phyloP scores from a whole-genome alignment of 1,284 basidiomycete genomes.

The Fomitiporia mediterranea region DNA sequence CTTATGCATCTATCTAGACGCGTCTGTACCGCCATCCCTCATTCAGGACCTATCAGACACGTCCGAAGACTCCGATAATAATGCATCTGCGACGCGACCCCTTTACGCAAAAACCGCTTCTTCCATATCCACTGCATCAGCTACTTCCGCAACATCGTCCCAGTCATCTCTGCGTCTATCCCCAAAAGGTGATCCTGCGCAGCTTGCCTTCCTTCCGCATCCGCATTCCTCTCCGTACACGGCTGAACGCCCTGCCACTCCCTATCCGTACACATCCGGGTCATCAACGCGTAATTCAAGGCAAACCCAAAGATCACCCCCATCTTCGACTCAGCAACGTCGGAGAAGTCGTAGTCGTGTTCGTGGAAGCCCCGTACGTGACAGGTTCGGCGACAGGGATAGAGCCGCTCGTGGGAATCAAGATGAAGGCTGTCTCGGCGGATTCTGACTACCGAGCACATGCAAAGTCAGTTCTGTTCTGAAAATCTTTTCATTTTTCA shows the following conservation, averaged over 20 bases:
- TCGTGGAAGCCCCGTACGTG: constrained; percentile 3
- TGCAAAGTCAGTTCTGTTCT: too few species aligned
- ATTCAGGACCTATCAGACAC: constrained; percentile 8
- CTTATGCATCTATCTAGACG: neutral
- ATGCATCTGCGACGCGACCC: neutral
- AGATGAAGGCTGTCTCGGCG: constrained; percentile 17
- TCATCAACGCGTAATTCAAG: neutral
- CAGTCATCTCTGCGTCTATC: neutral
- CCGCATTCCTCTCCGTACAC: constrained; percentile 1
- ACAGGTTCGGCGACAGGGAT: neutral
- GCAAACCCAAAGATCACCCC: neutral
- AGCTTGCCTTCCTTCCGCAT: constrained; percentile 17
- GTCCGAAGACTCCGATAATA: constrained; percentile 16
- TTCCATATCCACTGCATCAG: neutral
- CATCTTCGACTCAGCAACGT: neutral
- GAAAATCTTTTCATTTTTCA: too few species aligned
- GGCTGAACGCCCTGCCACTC: neutral
- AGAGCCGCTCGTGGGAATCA: neutral
- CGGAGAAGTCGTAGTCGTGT: constrained; percentile 7
- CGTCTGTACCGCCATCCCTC: constrained; percentile 1
- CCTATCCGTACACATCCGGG: neutral
- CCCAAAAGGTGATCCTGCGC: constrained; percentile 5
- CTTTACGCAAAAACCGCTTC: neutral
- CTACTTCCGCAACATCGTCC: neutral
- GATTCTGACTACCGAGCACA: too few species aligned